Evolutionary conservation across 2,329 filamentous ascomycete genomes (phyloP).

Genomic region (Penicillium sp.): DNA sequence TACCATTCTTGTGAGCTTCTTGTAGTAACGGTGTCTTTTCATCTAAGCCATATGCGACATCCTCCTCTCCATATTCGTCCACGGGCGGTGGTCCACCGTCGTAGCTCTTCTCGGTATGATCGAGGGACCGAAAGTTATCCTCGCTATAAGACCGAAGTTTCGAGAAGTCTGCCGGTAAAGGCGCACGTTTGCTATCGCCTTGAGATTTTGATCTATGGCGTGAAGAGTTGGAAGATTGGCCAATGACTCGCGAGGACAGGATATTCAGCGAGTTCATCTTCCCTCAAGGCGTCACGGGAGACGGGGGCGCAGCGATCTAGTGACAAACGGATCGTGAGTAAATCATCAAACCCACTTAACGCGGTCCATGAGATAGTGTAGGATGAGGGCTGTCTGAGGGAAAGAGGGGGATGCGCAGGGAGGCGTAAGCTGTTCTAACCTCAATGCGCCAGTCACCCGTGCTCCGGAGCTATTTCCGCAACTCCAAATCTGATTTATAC

Average conservation of each 20-base stretch:
- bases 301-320: conserved; percentile 38
- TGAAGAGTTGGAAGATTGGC: conserved; percentile 53
- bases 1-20: conserved; percentile 38
- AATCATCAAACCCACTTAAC: conserved; percentile 16
- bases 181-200: conserved; percentile 42
- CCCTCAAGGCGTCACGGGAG: conserved; percentile 50
- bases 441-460: conserved; percentile 43
- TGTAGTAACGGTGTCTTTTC: conserved; percentile 70
- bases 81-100: conserved; percentile 26
- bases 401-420: conserved; percentile 15
- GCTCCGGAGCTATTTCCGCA: conserved; percentile 26
- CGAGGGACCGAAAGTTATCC: conserved; percentile 36
- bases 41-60: conserved; percentile 41
- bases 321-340: conserved; percentile 17
- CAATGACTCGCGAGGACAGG: conserved; percentile 77
- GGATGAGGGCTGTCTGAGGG: conserved; percentile 7
- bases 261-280: conserved; percentile 98
- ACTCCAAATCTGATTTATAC: conserved; percentile 13
- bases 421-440: conserved; percentile 31
- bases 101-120: conserved; percentile 29
- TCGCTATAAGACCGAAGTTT: conserved; percentile 46
- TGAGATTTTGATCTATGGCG: conserved; percentile 56
- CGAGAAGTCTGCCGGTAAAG: conserved; percentile 33
- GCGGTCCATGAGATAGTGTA: conserved; percentile 11
- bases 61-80: conserved; percentile 37